phyloP scores from a whole-genome alignment of 2,329 filamentous ascomycete species.

The Sporothrix humicola region DNA sequence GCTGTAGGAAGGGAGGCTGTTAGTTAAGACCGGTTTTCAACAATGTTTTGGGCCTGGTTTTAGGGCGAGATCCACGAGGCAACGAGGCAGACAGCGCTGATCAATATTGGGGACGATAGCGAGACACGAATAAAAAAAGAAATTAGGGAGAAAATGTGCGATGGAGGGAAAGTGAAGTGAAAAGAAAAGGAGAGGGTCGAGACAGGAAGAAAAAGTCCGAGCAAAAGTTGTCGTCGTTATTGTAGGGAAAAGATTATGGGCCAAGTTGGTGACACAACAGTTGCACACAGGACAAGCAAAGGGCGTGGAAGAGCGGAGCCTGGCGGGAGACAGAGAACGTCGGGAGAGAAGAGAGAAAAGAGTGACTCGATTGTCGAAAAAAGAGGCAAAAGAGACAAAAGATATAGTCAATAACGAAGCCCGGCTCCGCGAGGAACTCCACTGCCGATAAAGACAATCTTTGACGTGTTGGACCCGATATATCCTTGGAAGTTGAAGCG shows the following conservation, averaged over 20 bases:
- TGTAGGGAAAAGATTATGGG: background rate
- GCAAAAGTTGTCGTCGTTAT: background rate
- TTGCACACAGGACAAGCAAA: conserved; percentile 14
- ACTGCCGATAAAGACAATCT: background rate
- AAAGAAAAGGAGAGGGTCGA: background rate
- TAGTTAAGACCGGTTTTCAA: conserved; percentile 2
- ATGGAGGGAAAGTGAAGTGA: background rate
- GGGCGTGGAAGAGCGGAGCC: conserved; percentile 9
- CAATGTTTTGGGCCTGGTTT: background rate
- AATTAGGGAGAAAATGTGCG: background rate
- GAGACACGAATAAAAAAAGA: background rate
- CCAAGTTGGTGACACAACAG: conserved; percentile 19
- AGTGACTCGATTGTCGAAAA: conserved; percentile 11
- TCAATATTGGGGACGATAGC: conserved; percentile 8
- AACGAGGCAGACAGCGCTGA: conserved; percentile 20
- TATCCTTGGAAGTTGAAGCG: background rate
- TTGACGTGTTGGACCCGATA: background rate
- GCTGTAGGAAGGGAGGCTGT: background rate
- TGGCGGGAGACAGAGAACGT: background rate
- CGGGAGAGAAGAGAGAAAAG: background rate
- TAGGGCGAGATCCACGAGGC: conserved; percentile 16
- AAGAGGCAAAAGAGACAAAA: background rate
- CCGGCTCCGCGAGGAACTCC: background rate
- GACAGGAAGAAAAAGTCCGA: background rate
- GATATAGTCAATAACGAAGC: background rate